Evolutionary conservation across 2,329 filamentous ascomycete species (phyloP).

Genomic region (Shiraia bambusicola): DNA sequence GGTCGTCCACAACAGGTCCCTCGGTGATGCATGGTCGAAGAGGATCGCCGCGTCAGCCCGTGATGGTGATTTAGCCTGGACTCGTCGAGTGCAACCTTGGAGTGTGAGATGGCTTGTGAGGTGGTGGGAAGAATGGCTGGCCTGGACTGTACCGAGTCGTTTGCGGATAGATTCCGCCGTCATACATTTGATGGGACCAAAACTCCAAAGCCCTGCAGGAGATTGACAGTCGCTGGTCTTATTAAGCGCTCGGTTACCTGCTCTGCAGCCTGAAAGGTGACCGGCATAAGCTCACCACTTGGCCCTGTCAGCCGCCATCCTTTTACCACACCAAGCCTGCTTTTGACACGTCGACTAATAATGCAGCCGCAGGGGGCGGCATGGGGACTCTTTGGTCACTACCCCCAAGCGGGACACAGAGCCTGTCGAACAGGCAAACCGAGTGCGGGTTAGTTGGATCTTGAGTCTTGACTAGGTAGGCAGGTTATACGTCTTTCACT

Average conservation of each 20-base stretch:
- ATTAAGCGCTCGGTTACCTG: constrained; percentile 7
- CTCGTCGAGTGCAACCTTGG: constrained; percentile 11
- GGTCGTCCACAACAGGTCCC: constrained; percentile 9
- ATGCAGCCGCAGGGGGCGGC: constrained; percentile 17
- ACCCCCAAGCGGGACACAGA: constrained; percentile 7
- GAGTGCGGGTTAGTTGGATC: constrained; percentile 16
- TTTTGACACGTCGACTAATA: constrained; percentile 16
- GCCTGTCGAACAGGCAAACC: constrained; percentile 17
- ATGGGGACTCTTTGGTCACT: too few species aligned
- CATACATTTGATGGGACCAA: constrained; percentile 16
- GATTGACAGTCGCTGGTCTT: constrained; percentile 4
- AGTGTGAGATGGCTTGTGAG: constrained; percentile 13
- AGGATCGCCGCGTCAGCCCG: constrained; percentile 18
- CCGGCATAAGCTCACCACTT: constrained; percentile 4
- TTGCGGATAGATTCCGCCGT: constrained; percentile 14
- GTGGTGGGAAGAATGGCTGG: constrained; percentile 12
- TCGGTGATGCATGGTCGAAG: constrained; percentile 13
- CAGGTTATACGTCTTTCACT: too few species aligned
- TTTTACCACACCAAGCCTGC: constrained; percentile 11
- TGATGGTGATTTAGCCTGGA: constrained; percentile 16
- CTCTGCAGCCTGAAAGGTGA: constrained; percentile 2
- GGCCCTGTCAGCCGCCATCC: constrained; percentile 11
- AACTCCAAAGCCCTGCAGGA: constrained; percentile 5
- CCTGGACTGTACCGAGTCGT: constrained; percentile 17
- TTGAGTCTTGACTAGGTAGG: too few species aligned